Evolutionary conservation across 495 filamentous ascomycete genomes (phyloP), one percentile per base, ranked within the genome.

Genomic region (Lasiosphaeria ovina): DNA sequence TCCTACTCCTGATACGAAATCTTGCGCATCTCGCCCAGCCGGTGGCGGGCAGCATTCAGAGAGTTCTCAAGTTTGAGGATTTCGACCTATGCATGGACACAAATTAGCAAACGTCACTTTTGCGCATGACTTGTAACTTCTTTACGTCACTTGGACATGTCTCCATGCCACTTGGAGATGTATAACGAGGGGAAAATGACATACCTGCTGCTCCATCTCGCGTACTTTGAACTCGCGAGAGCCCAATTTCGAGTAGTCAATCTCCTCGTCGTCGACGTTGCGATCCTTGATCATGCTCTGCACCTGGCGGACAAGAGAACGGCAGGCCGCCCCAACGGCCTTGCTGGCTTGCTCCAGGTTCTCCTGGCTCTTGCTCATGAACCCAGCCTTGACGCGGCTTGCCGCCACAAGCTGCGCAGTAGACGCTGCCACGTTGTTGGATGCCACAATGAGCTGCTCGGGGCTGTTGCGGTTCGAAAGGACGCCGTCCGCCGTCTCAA

Each of bases 131-230:
- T 14, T 32, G 12, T 33, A 66, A 56, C 50, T 57, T 53, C 35
- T 2, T 24, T 2, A 24, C 24, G 24, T 2, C 24, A 24, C 24
- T 24, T 24, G 24, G 24, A 24, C 24, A 24, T 24, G 24, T 24
- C 24, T 24, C 24, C 24, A 24, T 24, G 24, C 24, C 24, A 24
- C 24, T 24, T 24, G 24, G 24, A 24, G 24, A 24, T 2, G 24
- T 24, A 24, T 24, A 24, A 24, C 24, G 47, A 17, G 2, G 17
- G 40, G 17, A 4, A 6, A 35, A 6, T 12, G 10, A 83, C 86
- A 63, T 81, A 97, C 93, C 90, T 98, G 95, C 74, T 98, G 95
- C 78, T 98, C 93, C 95, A 98, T 98, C 80, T 98, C 92, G 69
- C 88, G 83, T 12, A 97, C 91, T 80, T 98, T 98, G 81, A 98